A percentile compares a stretch with the other conserved stretches of the same genome.
Conservation (phyloP, 2,329 filamentous ascomycete genomes). For the Trichoderma guizhouense region DNA sequence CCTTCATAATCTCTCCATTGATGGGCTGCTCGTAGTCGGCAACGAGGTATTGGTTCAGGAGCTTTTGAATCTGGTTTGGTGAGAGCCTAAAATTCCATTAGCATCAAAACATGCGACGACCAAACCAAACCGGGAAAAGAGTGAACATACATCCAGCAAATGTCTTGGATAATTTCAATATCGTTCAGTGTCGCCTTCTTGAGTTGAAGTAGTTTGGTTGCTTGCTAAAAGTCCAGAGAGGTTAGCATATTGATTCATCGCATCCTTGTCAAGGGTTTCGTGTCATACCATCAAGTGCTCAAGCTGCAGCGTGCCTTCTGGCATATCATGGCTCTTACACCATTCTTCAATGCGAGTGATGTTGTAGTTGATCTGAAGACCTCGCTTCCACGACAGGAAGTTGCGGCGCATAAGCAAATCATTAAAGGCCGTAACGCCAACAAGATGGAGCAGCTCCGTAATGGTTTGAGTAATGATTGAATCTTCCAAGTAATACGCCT, state of each 20-base stretch:
- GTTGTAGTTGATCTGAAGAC: conserved; percentile 99
- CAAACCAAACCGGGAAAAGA: too few species aligned
- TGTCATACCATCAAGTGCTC: conserved; percentile 87
- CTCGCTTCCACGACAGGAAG: conserved; percentile 98
- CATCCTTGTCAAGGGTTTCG: neutral
- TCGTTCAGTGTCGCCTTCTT: conserved; percentile 99
- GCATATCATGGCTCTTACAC: conserved; percentile 99
- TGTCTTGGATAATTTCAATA: conserved; percentile 99
- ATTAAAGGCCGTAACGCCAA: conserved; percentile 97
- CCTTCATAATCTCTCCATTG: conserved; percentile 99
- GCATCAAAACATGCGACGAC: neutral
- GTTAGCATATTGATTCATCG: neutral
- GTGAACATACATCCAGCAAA: conserved; percentile 95
- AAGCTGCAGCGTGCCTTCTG: conserved; percentile 92
- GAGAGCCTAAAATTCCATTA: conserved; percentile 63
- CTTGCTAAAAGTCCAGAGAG: conserved; percentile 61
- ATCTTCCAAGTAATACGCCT: conserved; percentile 95
- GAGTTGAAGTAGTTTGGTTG: conserved; percentile 93
- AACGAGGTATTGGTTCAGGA: conserved; percentile 96
- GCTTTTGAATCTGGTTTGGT: conserved; percentile 97
- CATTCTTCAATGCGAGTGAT: conserved; percentile 99
- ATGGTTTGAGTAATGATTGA: conserved; percentile 94
- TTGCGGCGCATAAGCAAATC: conserved; percentile 96
- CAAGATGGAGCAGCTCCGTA: conserved; percentile 86
- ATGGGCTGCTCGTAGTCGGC: conserved; percentile 99